Evolutionary conservation across 306 rosid genomes (phyloP).

Genomic region (Glycyrrhiza uralensis): DNA sequence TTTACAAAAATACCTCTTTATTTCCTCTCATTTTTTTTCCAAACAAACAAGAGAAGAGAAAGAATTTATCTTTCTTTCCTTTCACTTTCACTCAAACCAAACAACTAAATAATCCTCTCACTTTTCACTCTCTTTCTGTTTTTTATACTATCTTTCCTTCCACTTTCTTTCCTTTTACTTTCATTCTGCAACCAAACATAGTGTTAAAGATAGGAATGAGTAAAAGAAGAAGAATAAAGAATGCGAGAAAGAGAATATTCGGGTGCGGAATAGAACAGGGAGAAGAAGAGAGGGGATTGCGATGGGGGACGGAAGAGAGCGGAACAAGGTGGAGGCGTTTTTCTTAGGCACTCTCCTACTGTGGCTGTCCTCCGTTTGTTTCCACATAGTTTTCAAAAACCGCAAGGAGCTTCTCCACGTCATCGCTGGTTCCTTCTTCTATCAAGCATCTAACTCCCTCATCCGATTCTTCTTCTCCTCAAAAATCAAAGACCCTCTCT

Average conservation of each 20-base stretch:
- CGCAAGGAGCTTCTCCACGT: slow-evolving; percentile 50
- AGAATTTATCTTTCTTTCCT: too few relatives aligned
- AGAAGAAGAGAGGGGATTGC: background rate
- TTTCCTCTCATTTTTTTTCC: too few relatives aligned
- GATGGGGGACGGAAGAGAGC: slow-evolving; percentile 32
- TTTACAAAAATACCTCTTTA: too few relatives aligned
- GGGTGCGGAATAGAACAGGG: background rate
- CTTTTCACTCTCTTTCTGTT: too few relatives aligned
- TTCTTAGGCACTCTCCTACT: slow-evolving; percentile 61
- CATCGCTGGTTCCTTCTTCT: slow-evolving; percentile 59
- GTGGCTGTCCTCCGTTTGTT: slow-evolving; percentile 55
- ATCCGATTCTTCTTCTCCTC: slow-evolving; percentile 45
- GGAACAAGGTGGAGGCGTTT: slow-evolving; percentile 40
- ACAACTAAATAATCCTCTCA: too few relatives aligned
- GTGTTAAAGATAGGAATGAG: too few relatives aligned
- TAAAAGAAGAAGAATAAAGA: too few relatives aligned
- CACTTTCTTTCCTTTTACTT: too few relatives aligned
- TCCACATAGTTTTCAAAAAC: slow-evolving; percentile 46
- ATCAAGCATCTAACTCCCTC: slow-evolving; percentile 55
- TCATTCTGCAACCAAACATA: too few relatives aligned
- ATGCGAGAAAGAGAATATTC: background rate
- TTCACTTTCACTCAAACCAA: too few relatives aligned
- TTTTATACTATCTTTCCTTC: too few relatives aligned
- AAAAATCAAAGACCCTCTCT: slow-evolving; percentile 47
- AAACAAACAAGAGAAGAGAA: too few relatives aligned